Evolutionary conservation across 805 yeast genomes (phyloP), one percentile per base, ranked within the genome.

Genomic region (Barnettozyma sp.): DNA sequence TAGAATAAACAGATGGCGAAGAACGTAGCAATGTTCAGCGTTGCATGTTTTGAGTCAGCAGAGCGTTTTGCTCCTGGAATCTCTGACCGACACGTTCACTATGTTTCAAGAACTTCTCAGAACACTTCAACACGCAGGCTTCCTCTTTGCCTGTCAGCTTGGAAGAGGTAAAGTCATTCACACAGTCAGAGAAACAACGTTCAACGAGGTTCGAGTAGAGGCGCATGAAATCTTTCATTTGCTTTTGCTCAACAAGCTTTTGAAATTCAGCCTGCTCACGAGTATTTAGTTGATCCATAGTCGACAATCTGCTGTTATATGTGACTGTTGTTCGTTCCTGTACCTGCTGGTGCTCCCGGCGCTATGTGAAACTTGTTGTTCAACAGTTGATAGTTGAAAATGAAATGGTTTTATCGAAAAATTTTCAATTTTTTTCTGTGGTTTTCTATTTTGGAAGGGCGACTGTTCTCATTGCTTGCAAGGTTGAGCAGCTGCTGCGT

Each of bases 151-250:
- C 62, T 44, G 95, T 79, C 58, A 92, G 73, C 56, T 78, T 76
- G 58, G 81, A 78, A 28, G 97, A 86, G 40, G 99, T 92, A 77
- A 92, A 90, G 63, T 92, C 98, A 62, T 88, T 90, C 59, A 92
- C 96, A 69, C 99, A 92, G 67, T 92, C 97, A 42, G 77, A 76
- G 70, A 92, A 92, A 70, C 99, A 92, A 70, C 95, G 82, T 64
- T 90, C 94, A 36, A 92, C 97, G 53, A 92, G 74, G 59, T 82
- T 82, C 46, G 97, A 87, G 75, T 92, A 92, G 40, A 82, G 70
- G 60, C 92, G 82, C 97, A 92, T 90, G 80, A 90, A 92, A 63
- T 90, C 98, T 65, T 83, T 84, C 96, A 92, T 88, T 67, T 90
- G 98, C 72, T 90, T 90, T 60, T 83, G 88, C 68, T 90, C 98